Base-by-base conservation (phyloP, 805 yeast species). In the Sugiyamaella mastotermitis region DNA sequence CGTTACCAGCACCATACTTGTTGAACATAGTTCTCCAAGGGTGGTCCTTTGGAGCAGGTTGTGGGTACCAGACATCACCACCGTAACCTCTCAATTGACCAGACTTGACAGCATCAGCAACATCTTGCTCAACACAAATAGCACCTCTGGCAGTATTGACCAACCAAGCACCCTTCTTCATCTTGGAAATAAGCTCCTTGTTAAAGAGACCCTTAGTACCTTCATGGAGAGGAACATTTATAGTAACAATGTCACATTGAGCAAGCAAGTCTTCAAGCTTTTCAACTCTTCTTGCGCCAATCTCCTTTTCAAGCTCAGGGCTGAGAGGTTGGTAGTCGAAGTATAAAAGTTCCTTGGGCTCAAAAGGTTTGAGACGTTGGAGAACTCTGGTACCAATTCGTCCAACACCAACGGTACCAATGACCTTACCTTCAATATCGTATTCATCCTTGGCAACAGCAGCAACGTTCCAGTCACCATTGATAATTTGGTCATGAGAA, bases 11-110 rank as follows among this genome's bases (percentile, higher is more conserved):
- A 42, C 80, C 81, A 48, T 68, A 72, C 53, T 72, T 65, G 72
- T 80, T 80, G 34, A 64, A 55, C 77, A 81, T 72, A 8, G 66
- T 39, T 68, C 86, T 71, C 92, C 92, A 83, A 48, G 87, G 87
- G 55, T 81, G 87, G 58, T 70, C 71, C 38, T 66, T 64, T 47
- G 87, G 86, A 20, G 90, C 83, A 30, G 94, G 94, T 61, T 83
- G 94, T n/a, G 80, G 80, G 66, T 54, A 72, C 86, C 90, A 82
- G 16, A 83, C 92, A 60, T 83, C 92, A 50, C 90, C 92, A 52
- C 88, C 92, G 56, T 82, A 83, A 37, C 88, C 90, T 52, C 80
- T 68, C 35, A 83, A 57, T 50, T 78, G 79, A 35, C 92, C 92
- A 27, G 75, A 62, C 38, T 67, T 56, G 27, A 83, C 72, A 1